A percentile compares a stretch with the other conserved stretches of the same genome.
These are phyloP conservation scores for Heterobasidion annosum DNA, from an alignment of 1,284 basidiomycete genomes.

Conservation along the genomic window DNA sequence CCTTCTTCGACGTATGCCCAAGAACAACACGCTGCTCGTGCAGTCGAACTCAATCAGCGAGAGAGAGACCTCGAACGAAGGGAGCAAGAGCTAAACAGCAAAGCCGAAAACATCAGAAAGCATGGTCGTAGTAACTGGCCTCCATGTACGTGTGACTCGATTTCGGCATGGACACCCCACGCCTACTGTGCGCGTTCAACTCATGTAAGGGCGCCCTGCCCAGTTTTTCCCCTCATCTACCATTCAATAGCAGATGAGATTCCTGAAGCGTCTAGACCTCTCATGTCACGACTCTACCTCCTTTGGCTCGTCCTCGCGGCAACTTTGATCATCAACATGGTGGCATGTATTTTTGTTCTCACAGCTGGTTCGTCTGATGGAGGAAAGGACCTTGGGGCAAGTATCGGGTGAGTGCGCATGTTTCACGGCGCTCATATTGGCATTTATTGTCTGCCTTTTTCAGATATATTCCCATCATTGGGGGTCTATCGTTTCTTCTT, in stretches of 20 bases:
- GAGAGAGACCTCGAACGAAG: slow-evolving; percentile 76
- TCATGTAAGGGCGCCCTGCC: slow-evolving; percentile 2
- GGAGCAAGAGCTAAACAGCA: slow-evolving; percentile 61
- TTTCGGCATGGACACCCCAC: slow-evolving; percentile 5
- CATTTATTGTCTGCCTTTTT: slow-evolving; percentile 2
- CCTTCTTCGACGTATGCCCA: slow-evolving; percentile 14
- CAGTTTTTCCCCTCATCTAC: slow-evolving; percentile 91
- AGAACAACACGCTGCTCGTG: slow-evolving; percentile 22
- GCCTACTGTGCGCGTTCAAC: not conserved
- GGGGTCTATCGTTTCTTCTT: slow-evolving; percentile 74
- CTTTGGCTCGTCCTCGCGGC: slow-evolving; percentile 78
- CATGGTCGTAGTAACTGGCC: slow-evolving; percentile 90
- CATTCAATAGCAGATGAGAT: slow-evolving; percentile 91
- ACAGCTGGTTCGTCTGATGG: slow-evolving; percentile 70
- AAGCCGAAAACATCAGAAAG: slow-evolving; percentile 64
- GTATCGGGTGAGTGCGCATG: slow-evolving; percentile 55
- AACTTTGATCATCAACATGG: slow-evolving; percentile 84
- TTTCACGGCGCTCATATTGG: not conserved
- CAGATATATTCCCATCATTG: slow-evolving; percentile 82
- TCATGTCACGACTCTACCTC: slow-evolving; percentile 81
- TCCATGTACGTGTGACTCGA: slow-evolving; percentile 44
- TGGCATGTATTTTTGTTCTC: slow-evolving; percentile 85
- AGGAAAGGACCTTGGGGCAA: slow-evolving; percentile 72
- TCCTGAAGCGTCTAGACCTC: slow-evolving; percentile 68
- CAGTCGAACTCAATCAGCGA: slow-evolving; percentile 60